Evolutionary conservation across 192 early-diverging fungal genomes (phyloP), one percentile per base, ranked within the genome.

Genomic region (Coemansia sp.): DNA sequence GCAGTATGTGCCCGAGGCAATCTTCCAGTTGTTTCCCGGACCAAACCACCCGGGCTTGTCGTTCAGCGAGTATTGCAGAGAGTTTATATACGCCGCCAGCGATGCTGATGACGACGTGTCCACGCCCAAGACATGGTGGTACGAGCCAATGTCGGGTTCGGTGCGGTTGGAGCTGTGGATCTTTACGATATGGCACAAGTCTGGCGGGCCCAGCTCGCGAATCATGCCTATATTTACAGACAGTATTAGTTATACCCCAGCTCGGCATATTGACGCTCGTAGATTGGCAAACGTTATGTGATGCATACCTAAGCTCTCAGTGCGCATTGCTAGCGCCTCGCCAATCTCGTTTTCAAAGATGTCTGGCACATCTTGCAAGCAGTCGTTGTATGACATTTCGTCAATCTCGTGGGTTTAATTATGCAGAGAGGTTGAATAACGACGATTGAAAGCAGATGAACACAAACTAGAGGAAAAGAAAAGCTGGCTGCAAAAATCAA

Each of bases 11-110:
- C 89, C 90, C 21, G 85, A 86, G 10, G 72, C 73, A 52, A 92
- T 87, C 73, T 89, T 89, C 86, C 77, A 74, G 62, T 60, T 64
- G 49, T 70, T 84, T 48, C 45, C 63, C 70, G 59, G 61, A 11
- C 79, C 79, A 62, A 82, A 82, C 79, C 79, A 82, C 14, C 73
- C 73, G 22, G 58, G 69, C 37, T 62, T 62, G 43, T 75, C 77
- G 59, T 58, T 75, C 4, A 80, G 66, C 65, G 67, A 72, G 78
- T 99, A 98, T 32, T 90, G 94, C 41, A 99, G 76, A 21, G 95
- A 95, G 74, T 97, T 98, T 60, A 99, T 84, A 63, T 99, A 99
- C 2, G 96, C 97, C 5, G 97, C 94, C n/a, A 99, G 79, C 21
- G 93, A 90, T 15, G 95, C 97, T 22, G 97, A 96, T 23, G 97